phyloP scores from a whole-genome alignment of 768 basidiomycete species.

The Calocybe indica region DNA sequence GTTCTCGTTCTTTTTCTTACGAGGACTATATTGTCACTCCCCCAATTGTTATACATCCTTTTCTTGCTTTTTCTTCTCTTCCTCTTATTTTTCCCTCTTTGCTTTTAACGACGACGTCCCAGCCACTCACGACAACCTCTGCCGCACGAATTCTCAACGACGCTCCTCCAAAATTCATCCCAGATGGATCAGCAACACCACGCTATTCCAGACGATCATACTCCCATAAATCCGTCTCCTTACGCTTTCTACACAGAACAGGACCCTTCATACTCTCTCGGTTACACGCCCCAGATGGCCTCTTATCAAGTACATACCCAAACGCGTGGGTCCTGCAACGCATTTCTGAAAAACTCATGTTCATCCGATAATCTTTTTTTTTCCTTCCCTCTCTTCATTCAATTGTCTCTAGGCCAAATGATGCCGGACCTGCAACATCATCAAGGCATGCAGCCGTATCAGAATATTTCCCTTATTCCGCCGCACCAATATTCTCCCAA shows the following conservation, averaged over 20 bases:
- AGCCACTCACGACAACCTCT: conserved; percentile 17
- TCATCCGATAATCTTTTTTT: conserved; percentile 58
- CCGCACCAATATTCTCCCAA: conserved; percentile 57
- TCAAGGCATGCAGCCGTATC: conserved; percentile 36
- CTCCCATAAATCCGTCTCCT: conserved; percentile 30
- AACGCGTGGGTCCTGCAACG: conserved; percentile 65
- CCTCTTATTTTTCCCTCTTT: conserved; percentile 23
- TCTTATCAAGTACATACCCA: conserved; percentile 50
- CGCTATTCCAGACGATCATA: conserved; percentile 44
- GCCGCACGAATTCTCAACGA: conserved; percentile 16
- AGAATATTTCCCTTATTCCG: conserved; percentile 62
- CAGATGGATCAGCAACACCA: conserved; percentile 42
- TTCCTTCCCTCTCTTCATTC: conserved; percentile 45
- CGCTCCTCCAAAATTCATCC: conserved; percentile 19
- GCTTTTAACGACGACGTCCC: conserved; percentile 24
- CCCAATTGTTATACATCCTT: conserved; percentile 20
- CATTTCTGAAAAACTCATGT: conserved; percentile 41
- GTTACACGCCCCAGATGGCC: conserved; percentile 50
- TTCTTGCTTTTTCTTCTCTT: conserved; percentile 23
- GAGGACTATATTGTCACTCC: conserved; percentile 11
- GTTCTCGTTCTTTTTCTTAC: conserved; percentile 18
- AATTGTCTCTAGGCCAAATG: conserved; percentile 36
- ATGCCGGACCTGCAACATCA: conserved; percentile 65
- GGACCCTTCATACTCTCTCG: conserved; percentile 44
- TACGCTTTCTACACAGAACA: conserved; percentile 55